phyloP scores from a whole-genome alignment of 2,329 filamentous ascomycete species.

The Phialophora macrospora region DNA sequence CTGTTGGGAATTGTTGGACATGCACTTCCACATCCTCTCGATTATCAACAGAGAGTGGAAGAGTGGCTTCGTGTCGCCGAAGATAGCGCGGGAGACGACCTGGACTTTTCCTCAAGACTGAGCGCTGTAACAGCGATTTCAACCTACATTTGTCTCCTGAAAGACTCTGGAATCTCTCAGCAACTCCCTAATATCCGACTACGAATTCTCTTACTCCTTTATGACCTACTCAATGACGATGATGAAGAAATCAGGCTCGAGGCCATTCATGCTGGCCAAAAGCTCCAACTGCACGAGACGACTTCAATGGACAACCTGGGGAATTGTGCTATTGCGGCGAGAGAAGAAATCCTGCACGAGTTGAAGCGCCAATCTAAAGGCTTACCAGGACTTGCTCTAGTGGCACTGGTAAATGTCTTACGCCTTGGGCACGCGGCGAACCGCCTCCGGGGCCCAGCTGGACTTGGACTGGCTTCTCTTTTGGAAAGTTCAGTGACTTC shows the following conservation, averaged over 20 bases:
- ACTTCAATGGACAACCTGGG: constrained; percentile 39
- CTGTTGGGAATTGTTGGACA: constrained; percentile 14
- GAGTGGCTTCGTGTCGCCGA: constrained; percentile 24
- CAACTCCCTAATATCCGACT: constrained; percentile 34
- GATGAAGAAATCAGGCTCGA: constrained; percentile 82
- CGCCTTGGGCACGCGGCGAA: constrained; percentile 43
- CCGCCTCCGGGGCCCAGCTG: constrained; percentile 54
- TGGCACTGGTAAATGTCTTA: constrained; percentile 30
- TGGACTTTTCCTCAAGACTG: constrained; percentile 36
- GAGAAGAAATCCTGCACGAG: constrained; percentile 47
- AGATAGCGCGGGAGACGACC: constrained; percentile 27
- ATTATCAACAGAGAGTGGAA: constrained; percentile 2
- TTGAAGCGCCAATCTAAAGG: constrained; percentile 44
- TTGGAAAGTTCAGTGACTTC: constrained; percentile 22
- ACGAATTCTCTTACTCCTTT: constrained; percentile 57
- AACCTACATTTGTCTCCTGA: constrained; percentile 11
- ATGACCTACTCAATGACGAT: constrained; percentile 82
- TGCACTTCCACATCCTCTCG: not conserved
- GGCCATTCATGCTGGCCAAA: constrained; percentile 50
- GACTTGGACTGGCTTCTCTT: constrained; percentile 48
- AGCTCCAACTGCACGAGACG: constrained; percentile 15
- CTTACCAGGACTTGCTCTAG: constrained; percentile 42
- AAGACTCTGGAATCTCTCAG: constrained; percentile 49
- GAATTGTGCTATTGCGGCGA: constrained; percentile 57
- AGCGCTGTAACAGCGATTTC: constrained; percentile 32